These are phyloP conservation scores for Aspergillus indologenus DNA, from an alignment of 495 filamentous ascomycete genomes.

Conservation along the genomic window DNA sequence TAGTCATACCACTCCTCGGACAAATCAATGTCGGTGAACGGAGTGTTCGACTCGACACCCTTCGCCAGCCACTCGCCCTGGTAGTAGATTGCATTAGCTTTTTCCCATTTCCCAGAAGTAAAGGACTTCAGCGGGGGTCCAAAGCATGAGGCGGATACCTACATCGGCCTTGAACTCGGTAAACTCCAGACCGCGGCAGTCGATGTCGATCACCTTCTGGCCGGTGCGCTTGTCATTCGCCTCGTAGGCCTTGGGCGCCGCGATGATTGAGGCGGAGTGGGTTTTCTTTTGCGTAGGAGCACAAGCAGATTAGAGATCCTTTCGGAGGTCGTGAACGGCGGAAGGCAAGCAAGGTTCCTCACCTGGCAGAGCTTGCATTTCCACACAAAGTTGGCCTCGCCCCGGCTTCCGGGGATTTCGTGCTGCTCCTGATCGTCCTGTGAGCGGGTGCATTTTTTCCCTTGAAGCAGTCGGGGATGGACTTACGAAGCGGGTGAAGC, in stretches of 20 bases:
- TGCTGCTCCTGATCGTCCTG: conserved; percentile 61
- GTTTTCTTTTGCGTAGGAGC: conserved; percentile 47
- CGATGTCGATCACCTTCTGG: conserved; percentile 80
- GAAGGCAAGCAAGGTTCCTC: conserved; percentile 10
- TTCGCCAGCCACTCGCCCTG: conserved; percentile 87
- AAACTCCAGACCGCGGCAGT: conserved; percentile 93
- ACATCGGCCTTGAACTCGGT: conserved; percentile 85
- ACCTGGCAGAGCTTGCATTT: conserved; percentile 91
- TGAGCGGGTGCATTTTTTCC: conserved; percentile 1
- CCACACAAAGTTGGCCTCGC: conserved; percentile 98
- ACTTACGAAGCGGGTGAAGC: conserved; percentile 83
- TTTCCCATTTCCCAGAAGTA: no score
- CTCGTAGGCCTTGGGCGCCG: conserved; percentile 66
- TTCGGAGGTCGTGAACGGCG: no score
- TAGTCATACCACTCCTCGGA: conserved; percentile 89
- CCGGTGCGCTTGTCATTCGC: conserved; percentile 57
- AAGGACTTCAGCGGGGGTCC: no score
- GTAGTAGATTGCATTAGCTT: not conserved
- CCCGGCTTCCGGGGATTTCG: conserved; percentile 84
- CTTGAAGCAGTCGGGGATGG: not conserved
- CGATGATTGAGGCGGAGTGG: conserved; percentile 67
- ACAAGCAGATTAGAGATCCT: no score
- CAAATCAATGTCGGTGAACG: conserved; percentile 77
- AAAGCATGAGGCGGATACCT: no score
- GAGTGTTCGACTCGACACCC: conserved; percentile 71